Base-by-base conservation (phyloP, 202 grass and related monocot genomes). In the Setaria viridis region DNA sequence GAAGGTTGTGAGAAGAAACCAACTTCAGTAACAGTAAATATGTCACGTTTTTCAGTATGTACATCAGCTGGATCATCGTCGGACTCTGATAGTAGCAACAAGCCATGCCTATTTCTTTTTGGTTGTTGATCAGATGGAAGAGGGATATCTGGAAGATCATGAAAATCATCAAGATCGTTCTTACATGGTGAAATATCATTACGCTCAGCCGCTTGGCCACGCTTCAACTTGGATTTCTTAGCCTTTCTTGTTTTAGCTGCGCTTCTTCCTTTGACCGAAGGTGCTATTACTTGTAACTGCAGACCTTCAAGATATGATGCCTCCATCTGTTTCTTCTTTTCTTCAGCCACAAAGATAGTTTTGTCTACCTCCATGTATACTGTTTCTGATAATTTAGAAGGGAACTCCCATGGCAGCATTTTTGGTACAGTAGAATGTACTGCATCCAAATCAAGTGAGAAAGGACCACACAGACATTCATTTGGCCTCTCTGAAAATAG, bases 91-190 rank as follows among this genome's bases (percentile, higher is more conserved):
- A 93, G 90, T 65, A 95, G 57, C 45, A 99, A 10, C 9, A 54
- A 51, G 79, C 76, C 33, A 86, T 30, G 77, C 57, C 72, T 95
- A 64, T 84, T 90, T 88, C 34, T 94, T 12, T 78, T 71, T 79
- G 72, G 88, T 89, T 79, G 67, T 67, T 91, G 88, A 87, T 79
- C 67, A 86, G 67, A 46, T 39, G 57, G 79, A 84, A 79, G 59
- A 84, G 84, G 68, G 63, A 54, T 82, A 59, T 89, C 89, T 49
- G 88, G 82, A 88, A 85, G 76, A 88, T 91, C 88, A 80, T 77
- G 82, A 70, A 98, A 98, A 84, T 98, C 96, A 68, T 98, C 90
- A 70, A 98, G 91, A 55, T 94, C 88, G 86, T 84, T 92, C 64
- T 85, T 88, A 88, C 88, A 86, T 43, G 93, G 81, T 83, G 88